These are phyloP conservation scores for Globisporangium heterothallicum DNA, from an alignment of 352 stramenopile species.

Conservation along the genomic window DNA sequence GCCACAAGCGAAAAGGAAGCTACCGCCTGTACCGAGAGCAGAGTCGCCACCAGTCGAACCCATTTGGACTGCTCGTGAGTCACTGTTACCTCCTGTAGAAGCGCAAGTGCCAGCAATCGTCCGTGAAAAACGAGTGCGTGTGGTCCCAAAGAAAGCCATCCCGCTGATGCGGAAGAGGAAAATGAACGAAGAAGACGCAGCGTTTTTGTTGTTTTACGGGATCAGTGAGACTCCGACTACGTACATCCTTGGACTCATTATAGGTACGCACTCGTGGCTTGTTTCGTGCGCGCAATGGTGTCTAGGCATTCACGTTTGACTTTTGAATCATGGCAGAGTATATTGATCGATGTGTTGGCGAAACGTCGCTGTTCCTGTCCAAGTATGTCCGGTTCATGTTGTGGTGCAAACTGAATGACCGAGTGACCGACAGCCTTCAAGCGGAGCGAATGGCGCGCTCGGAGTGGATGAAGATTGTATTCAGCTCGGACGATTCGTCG, in stretches of 20 bases:
- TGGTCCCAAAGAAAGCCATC: constrained; percentile 7
- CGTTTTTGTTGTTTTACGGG: constrained; percentile 66
- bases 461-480: constrained; percentile 81
- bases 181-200: constrained; percentile 59
- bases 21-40: too few species aligned
- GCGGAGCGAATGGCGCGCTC: constrained; percentile 41
- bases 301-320: constrained; percentile 6
- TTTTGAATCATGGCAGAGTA: constrained; percentile 28
- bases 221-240: constrained; percentile 40
- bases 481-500: constrained; percentile 33
- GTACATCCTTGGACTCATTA: constrained; percentile 42
- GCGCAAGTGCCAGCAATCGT: background rate
- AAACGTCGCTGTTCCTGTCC: constrained; percentile 17
- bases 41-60: too few species aligned
- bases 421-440: constrained; percentile 27
- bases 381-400: constrained; percentile 46
- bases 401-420: constrained; percentile 43
- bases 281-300: background rate
- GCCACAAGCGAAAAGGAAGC: background rate
- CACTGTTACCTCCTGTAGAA: background rate
- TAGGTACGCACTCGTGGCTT: constrained; percentile 31
- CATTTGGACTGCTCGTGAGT: background rate
- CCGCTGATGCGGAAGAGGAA: constrained; percentile 16
- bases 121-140: background rate
- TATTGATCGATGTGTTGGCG: constrained; percentile 38